A percentile compares a stretch with the other conserved stretches of the same genome.
Conservation (phyloP, 108 stramenopile genomes). For the Nitzschia palea region DNA sequence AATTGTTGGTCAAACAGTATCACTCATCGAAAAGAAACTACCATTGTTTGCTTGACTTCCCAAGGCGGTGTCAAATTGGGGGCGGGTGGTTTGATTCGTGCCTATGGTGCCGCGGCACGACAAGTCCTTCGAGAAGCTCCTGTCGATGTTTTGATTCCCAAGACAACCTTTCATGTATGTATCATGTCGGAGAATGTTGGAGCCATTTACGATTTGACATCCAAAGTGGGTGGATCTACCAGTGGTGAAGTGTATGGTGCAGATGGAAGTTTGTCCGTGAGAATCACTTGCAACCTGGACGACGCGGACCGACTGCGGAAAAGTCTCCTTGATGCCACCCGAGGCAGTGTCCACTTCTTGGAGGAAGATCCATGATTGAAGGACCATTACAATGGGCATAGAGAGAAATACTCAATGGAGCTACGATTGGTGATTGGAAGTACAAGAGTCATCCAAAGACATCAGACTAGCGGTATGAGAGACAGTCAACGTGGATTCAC, state of each 20-base stretch:
- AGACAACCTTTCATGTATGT: constrained; percentile 19
- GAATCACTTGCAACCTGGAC: constrained; percentile 57
- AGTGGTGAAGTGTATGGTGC: constrained; percentile 49
- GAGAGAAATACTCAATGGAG: too few relatives aligned
- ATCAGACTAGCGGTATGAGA: too few relatives aligned
- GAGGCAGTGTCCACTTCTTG: constrained; percentile 36
- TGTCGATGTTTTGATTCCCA: constrained; percentile 52
- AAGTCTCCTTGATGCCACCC: constrained; percentile 65
- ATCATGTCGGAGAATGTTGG: constrained; percentile 37
- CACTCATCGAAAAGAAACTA: not conserved
- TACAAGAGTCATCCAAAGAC: too few relatives aligned
- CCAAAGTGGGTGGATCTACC: constrained; percentile 44
- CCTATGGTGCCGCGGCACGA: constrained; percentile 76
- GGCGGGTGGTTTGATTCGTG: constrained; percentile 85
- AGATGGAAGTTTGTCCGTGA: constrained; percentile 53
- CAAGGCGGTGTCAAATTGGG: constrained; percentile 84
- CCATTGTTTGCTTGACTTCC: too few relatives aligned
- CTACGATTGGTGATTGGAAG: too few relatives aligned
- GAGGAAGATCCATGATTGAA: not conserved
- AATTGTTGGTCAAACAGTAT: too few relatives aligned
- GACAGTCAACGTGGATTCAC: not conserved
- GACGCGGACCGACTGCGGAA: constrained; percentile 26
- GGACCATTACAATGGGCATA: too few relatives aligned
- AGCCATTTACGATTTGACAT: constrained; percentile 48
- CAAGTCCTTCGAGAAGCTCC: constrained; percentile 59